Base-by-base conservation (phyloP, 139 green algal species). In the Dunaliella primolecta region DNA sequence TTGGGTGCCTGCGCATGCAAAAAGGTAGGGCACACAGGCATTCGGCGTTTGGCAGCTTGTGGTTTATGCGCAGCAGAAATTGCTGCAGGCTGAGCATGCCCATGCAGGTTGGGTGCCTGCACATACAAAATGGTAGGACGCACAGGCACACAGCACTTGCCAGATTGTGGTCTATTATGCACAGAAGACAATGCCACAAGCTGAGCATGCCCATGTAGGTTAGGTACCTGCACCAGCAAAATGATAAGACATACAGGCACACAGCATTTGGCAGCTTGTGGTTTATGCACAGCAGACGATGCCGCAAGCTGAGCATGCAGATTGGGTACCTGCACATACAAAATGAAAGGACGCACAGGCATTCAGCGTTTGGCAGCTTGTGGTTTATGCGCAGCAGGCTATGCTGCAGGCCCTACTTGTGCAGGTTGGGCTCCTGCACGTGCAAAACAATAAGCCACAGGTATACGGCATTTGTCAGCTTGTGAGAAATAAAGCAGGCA, bases 211-310 rank as follows among this genome's bases (percentile, higher is more conserved):
- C 29, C 71, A 77, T 21, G 71, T 77, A 77, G 15, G 25, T 77
- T 7, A n/a, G 71, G 27, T 77, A 21, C 71, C 27, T 32, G 71
- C 75, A 23, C n/a, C n/a, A n/a, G n/a, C n/a, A n/a, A n/a, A n/a
- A n/a, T n/a, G n/a, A n/a, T n/a, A n/a, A n/a, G n/a, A n/a, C n/a
- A n/a, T n/a, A n/a, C n/a, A n/a, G n/a, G n/a, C n/a, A n/a, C n/a
- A n/a, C n/a, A n/a, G n/a, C n/a, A n/a, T 77, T 31, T 21, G 2
- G 71, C 29, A 11, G 29, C 29, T 32, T 7, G 57, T 87, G 46
- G 7, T 27, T 46, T 35, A 56, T 80, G 78, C 77, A 83, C 76
- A 87, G 38, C 31, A 64, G 37, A 3, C 83, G 74, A 36, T 77
- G 75, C 36, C 78, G 75, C 36, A 80, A 33, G 25, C 3, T 35